Evolutionary conservation across 106 monocot species (phyloP), one percentile per base, ranked within the genome.

Genomic region (Posidonia australis): DNA sequence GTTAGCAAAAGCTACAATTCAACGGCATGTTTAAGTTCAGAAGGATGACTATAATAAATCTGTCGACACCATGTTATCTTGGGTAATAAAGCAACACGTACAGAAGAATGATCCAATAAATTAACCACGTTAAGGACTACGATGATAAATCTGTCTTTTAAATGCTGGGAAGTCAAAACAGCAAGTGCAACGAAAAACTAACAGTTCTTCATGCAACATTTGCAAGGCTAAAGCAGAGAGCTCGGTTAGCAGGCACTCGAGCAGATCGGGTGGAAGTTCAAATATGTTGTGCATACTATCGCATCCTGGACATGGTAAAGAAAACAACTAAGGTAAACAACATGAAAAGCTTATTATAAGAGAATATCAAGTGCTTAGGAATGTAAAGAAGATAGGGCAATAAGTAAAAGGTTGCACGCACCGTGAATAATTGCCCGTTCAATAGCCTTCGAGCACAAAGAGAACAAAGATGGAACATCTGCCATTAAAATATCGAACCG

Each of bases 171-270:
- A n/a, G n/a, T n/a, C n/a, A n/a, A n/a, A n/a, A n/a, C n/a, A n/a
- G n/a, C n/a, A n/a, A n/a, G n/a, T n/a, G n/a, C n/a, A n/a, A n/a
- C n/a, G n/a, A 36, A 36, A 36, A 13, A 52, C 78, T 71, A 13
- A 78, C 82, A 71, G 29, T 61, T 60, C 53, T 25, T 67, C 63
- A 31, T 78, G 67, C 23, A 82, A 17, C 16, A 67, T 71, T 46
- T 82, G 67, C 66, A 82, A 61, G 5, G 82, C 82, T 62, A 82
- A 30, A 20, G 78, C 71, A 44, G 77, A 52, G 6, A 75, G 57
- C 13, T 46, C 65, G 56, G 44, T 68, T 67, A 78, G 1, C 55
- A 82, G 31, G 16, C 57, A 21, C 31, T 78, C 75, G 29, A 82
- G 29, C 29, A 82, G 51, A 46, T 78, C 64, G 0, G 71, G 30